Conservation (phyloP, 768 basidiomycete genomes). For the Ramaria sp. region DNA sequence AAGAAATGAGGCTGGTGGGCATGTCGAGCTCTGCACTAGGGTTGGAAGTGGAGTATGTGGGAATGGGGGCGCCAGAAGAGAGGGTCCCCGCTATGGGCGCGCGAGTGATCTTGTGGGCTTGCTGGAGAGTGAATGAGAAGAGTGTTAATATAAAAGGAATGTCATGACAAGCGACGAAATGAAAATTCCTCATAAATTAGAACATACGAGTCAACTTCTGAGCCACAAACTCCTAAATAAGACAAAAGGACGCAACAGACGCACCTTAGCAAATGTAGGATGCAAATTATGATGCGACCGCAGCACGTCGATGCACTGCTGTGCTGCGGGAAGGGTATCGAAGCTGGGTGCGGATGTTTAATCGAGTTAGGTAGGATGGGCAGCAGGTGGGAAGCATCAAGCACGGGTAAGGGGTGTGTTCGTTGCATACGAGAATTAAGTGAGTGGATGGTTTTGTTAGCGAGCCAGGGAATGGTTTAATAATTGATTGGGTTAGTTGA, state of each 20-base stretch:
- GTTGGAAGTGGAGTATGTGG: not conserved
- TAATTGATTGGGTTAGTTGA: too few relatives aligned
- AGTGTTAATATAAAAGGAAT: too few relatives aligned
- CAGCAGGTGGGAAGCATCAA: too few relatives aligned
- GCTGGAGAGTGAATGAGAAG: slow-evolving; percentile 31
- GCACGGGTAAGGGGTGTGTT: not conserved
- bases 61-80: not conserved
- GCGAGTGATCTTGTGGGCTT: slow-evolving; percentile 77
- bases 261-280: slow-evolving; percentile 79
- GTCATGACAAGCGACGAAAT: too few relatives aligned
- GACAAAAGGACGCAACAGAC: slow-evolving; percentile 1
- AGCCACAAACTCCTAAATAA: too few relatives aligned
- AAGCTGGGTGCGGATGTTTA: slow-evolving; percentile 38
- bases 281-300: slow-evolving; percentile 69
- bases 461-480: too few relatives aligned
- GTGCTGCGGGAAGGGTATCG: slow-evolving; percentile 52
- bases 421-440: not conserved
- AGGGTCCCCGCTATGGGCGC: not conserved
- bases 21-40: not conserved
- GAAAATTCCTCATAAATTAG: too few relatives aligned
- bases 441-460: too few relatives aligned
- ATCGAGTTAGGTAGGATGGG: too few relatives aligned
- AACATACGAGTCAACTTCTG: too few relatives aligned
- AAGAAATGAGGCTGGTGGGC: too few relatives aligned
- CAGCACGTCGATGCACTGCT: slow-evolving; percentile 62